Percentiles rank a stretch among this genome's conserved stretches.
These are phyloP conservation scores for Pyrenophora seminiperda DNA, from an alignment of 2,329 filamentous ascomycete genomes.

Conservation along the genomic window DNA sequence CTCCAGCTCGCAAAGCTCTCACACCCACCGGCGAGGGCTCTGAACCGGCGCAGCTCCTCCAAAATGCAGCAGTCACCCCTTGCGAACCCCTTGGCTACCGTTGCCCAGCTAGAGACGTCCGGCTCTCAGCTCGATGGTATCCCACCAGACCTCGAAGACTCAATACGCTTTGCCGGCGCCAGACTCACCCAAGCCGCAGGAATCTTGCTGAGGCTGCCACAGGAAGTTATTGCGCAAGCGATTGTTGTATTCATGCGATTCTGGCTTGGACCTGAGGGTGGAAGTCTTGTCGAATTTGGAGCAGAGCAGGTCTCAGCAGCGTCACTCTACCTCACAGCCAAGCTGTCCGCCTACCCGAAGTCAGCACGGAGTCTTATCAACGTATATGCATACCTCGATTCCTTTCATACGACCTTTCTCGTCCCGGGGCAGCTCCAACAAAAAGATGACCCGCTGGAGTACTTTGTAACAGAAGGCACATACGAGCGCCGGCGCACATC, in stretches of 20 bases:
- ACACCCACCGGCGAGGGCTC: background rate
- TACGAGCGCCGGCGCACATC: constrained; percentile 66
- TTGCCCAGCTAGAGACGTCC: constrained; percentile 68
- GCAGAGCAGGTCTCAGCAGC: constrained; percentile 79
- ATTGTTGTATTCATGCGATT: constrained; percentile 82
- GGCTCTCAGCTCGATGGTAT: constrained; percentile 62
- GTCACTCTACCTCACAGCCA: constrained; percentile 78
- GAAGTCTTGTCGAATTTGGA: constrained; percentile 57
- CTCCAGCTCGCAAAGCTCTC: constrained; percentile 3
- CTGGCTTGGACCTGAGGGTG: constrained; percentile 67
- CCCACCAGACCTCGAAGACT: constrained; percentile 71
- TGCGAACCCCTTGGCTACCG: constrained; percentile 72
- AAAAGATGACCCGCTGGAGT: constrained; percentile 30
- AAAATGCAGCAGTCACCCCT: constrained; percentile 50
- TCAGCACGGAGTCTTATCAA: constrained; percentile 81
- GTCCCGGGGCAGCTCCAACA: constrained; percentile 37
- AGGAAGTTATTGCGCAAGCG: constrained; percentile 83
- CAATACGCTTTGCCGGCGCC: constrained; percentile 72
- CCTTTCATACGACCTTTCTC: constrained; percentile 63
- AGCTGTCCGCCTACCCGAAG: constrained; percentile 77
- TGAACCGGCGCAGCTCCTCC: background rate
- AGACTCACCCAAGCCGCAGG: constrained; percentile 78
- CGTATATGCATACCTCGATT: constrained; percentile 81
- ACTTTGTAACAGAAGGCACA: constrained; percentile 72
- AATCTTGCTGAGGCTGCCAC: constrained; percentile 79